Evolutionary conservation across 164 flowering plant species (phyloP), one percentile per base, ranked within the genome.

Genomic region (Akebia trifoliata): DNA sequence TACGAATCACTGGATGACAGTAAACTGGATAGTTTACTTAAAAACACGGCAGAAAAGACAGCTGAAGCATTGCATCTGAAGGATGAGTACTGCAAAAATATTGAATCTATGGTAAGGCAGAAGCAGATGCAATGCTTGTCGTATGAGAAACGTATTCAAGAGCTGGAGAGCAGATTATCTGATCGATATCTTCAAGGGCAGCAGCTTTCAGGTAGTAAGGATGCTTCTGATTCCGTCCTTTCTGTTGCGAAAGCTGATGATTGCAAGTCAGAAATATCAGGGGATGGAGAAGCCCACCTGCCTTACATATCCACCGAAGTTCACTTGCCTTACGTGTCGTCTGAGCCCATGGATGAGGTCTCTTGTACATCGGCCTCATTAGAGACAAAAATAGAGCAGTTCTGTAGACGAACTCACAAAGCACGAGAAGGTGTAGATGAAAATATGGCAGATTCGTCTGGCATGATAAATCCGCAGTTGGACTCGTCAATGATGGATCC

Each of bases 111-210:
- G 83, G 77, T 94, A 32, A 84, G 56, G 76, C 69, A 29, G 59
- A 88, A 81, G 73, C 86, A 90, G 54, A 63, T 73, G 74, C 96
- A 86, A 68, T 85, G 96, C 65, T 57, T 68, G 38, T 84, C 94
- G 6, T 94, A 94, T 74, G 96, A 88, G 64, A 83, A 85, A 67
- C 91, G 97, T 29, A 94, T 94, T 53, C 84, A 81, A 63, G 97
- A 90, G 64, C 74, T 94, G 60, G 97, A 91, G 66, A 85, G 82
- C 68, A 81, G 82, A 52, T 67, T 94, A 67, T 83, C 95, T 46
- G 85, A 86, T 71, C 89, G 79, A 62, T 85, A 80, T 71, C 45
- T 71, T 59, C 78, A 76, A 59, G 76, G 69, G 35, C 82, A 69
- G 56, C 83, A 79, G 59, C 66, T 67, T 62, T 68, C 78, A 14